These are phyloP conservation scores for Buxus sempervirens DNA, from an alignment of 164 flowering plant species.

Conservation along the genomic window DNA sequence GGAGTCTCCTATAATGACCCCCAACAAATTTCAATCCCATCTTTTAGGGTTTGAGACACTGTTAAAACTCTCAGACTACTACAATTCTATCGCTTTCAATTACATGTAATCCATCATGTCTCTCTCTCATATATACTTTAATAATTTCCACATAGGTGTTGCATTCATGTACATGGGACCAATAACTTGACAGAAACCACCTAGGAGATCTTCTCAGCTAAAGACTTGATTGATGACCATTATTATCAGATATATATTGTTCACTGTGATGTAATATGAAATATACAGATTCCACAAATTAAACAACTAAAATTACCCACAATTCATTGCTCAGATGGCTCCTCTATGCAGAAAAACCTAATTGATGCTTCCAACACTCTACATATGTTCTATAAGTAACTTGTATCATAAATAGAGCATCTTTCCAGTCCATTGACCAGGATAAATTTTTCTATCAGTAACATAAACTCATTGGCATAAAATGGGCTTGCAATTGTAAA, in stretches of 20 bases:
- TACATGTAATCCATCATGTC: too few species aligned
- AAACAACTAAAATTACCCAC: neutral
- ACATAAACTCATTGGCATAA: neutral
- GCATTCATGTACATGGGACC: neutral
- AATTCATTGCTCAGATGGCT: neutral
- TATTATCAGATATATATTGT: neutral
- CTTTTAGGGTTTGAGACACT: too few species aligned
- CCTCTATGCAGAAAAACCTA: neutral
- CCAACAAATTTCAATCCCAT: too few species aligned
- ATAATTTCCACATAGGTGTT: neutral
- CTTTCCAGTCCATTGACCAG: neutral
- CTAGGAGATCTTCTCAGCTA: neutral
- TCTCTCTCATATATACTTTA: too few species aligned
- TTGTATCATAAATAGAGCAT: neutral
- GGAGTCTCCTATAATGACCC: too few species aligned
- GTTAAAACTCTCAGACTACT: too few species aligned
- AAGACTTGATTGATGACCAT: neutral
- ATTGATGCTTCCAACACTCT: neutral
- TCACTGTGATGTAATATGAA: neutral
- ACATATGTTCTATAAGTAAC: neutral
- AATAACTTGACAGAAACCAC: neutral
- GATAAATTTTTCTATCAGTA: too few species aligned
- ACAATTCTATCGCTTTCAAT: too few species aligned
- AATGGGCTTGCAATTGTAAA: too few species aligned
- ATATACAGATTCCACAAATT: neutral